Base-by-base conservation (phyloP, 768 basidiomycete genomes). In the Naematelia encephala region DNA sequence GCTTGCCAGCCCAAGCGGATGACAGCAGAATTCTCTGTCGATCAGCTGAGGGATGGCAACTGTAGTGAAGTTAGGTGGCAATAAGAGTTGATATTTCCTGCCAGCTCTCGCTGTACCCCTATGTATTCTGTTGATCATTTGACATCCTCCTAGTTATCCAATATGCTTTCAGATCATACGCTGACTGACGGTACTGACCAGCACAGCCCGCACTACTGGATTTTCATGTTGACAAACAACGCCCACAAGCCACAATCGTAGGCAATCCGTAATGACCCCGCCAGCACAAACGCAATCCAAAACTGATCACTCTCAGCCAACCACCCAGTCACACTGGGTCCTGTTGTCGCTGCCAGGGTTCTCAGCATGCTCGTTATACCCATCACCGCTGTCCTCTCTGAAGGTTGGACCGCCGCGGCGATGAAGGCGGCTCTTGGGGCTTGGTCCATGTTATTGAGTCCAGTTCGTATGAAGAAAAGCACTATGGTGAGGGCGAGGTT, bases 401-500 rank as follows among this genome's bases (percentile, higher is more conserved):
- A 47, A 12, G 65, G 23, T 4, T 44, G 50, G 11, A 72, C 68
- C 1, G 55, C 62, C 13, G 63, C 60, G 22, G 70, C 58, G 49
- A 69, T 67, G 59, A 72, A 72, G 14, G 70, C 70, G 4, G 70
- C 50, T 25, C 70, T 51, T 19, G 70, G 70, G 4, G 62, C 70
- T 51, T 63, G 63, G 51, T 70, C 70, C 70, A 72, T 72, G 28
- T 67, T 66, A 23, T 60, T 63, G 13, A 64, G 51, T 12, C 67
- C 64, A 12, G 57, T 57, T 1, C 62, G 46, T 34, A 67, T 53
- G 56, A 72, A 63, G 45, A 72, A 64, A 21, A 67, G 56, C 2
- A 61, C 50, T 5, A 63, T 56, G 21, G 66, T 59, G 43, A 65
- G 16, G 25, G 48, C 51, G 23, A 72, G 42, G 22, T 57, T 60